Base-by-base conservation (phyloP, 2,329 filamentous ascomycete species). In the Rutstroemia sp. region DNA sequence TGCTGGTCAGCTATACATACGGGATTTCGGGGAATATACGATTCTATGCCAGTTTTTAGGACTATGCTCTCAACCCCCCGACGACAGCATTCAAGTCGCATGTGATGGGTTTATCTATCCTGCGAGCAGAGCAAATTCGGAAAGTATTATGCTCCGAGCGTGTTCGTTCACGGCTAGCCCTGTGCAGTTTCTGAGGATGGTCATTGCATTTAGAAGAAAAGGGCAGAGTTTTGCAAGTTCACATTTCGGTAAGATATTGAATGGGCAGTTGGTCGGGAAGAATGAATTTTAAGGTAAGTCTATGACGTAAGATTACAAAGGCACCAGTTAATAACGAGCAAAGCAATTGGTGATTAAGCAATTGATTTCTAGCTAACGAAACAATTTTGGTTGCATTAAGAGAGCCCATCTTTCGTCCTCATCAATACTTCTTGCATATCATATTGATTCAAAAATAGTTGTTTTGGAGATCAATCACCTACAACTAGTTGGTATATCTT, bases 1-100 rank as follows among this genome's bases (percentile, higher is more conserved):
- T 55, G 74, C 87, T 0, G 87, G 86, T 0, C 83, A 87, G 55
- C 73, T 89, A 0, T 90, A 89, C 61, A 72, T 89, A 8, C 68
- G 66, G 0, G 76, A 73, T 0, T 79, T 75, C 45, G 57, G 70
- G 0, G 78, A 87, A 53, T 90, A 89, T 59, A 60, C 66, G 0
- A 66, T 71, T 1, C 65, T 78, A 0, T 85, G 82, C 58, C 65
- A 71, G 1, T 77, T 75, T 44, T 69, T 88, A 0, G 78, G 82
- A 0, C 63, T 87, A 0, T 68, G 73, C 0, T 73, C 67, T 25
- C 38, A 61, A 0, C 58, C 59, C 2, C 52, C 62, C 9, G 27
- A 54, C 25, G 27, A 52, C 21, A 30, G 54, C 25, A 19, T 23
- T 23, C 23, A 61, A 5, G 56, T 71, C 10, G 67, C 61, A 18